Percentiles rank a stretch among this genome's conserved stretches.
phyloP scores from a whole-genome alignment of 2,329 filamentous ascomycete genomes.

The Escovopsis weberi region DNA sequence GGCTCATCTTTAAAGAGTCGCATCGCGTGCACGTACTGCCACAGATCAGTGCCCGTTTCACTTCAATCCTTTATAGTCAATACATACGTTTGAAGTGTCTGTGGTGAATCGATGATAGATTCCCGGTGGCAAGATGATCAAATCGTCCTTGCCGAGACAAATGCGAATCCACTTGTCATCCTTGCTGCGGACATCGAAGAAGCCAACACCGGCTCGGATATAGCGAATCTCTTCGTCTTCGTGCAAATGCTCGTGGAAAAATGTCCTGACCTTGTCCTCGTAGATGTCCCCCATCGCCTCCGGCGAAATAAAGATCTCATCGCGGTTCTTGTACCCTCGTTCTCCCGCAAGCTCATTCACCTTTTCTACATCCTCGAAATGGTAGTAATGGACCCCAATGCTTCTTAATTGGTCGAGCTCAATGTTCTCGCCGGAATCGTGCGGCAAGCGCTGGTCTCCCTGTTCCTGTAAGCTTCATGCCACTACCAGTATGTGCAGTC shows the following conservation, averaged over 20 bases:
- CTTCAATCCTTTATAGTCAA: background rate
- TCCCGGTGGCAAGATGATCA: constrained; percentile 85
- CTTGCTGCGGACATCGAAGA: constrained; percentile 79
- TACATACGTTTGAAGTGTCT: constrained; percentile 69
- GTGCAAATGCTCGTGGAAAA: constrained; percentile 92
- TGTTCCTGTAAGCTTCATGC: constrained; percentile 21
- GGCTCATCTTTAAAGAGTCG: constrained; percentile 95
- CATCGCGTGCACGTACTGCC: constrained; percentile 87
- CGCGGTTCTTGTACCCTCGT: constrained; percentile 84
- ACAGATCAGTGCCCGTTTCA: background rate
- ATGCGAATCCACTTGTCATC: constrained; percentile 85
- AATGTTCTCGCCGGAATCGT: constrained; percentile 68
- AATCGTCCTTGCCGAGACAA: constrained; percentile 66
- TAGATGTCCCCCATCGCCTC: constrained; percentile 73
- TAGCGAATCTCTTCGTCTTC: constrained; percentile 98
- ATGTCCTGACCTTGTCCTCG: constrained; percentile 84
- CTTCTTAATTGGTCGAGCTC: constrained; percentile 48
- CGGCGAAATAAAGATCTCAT: constrained; percentile 82
- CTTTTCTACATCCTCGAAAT: constrained; percentile 44
- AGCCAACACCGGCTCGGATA: constrained; percentile 75
- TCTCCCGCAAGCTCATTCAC: constrained; percentile 62
- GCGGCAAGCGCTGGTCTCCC: constrained; percentile 86
- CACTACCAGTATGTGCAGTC: background rate
- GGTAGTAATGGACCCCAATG: constrained; percentile 70
- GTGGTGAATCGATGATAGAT: constrained; percentile 98